Conservation (phyloP, 495 filamentous ascomycete genomes). For the Talaromyces ruber region DNA sequence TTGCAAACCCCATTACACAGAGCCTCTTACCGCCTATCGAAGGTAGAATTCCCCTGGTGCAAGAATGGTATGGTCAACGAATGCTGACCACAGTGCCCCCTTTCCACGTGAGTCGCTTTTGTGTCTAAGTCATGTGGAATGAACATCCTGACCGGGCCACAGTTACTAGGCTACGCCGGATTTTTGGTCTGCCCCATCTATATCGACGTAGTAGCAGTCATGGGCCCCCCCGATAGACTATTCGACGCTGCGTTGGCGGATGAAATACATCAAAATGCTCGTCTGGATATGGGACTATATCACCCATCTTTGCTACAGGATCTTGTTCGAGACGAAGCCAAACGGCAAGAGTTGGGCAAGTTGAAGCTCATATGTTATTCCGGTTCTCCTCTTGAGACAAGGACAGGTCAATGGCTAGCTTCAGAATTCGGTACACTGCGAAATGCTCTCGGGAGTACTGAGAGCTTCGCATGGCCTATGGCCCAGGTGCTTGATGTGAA, state of each 20-base stretch:
- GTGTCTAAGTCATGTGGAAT: not conserved
- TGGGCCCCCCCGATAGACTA: not conserved
- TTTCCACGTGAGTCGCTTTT: conserved; percentile 7
- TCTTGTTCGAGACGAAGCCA: not conserved
- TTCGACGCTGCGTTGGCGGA: not conserved
- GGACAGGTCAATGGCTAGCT: not conserved
- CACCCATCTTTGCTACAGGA: conserved; percentile 3
- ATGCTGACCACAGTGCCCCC: conserved; percentile 4
- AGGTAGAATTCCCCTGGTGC: not conserved
- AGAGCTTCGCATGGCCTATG: not conserved
- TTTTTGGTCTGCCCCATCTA: conserved; percentile 1
- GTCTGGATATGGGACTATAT: not conserved
- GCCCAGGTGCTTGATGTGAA: not conserved
- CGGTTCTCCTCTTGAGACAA: conserved; percentile 1
- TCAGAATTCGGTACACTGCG: not conserved
- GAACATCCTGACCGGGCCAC: not conserved
- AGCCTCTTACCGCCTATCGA: not conserved
- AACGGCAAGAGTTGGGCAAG: conserved; percentile 2
- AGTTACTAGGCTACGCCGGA: conserved; percentile 4
- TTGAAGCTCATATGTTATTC: not conserved
- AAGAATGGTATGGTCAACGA: not conserved
- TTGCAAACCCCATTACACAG: not conserved
- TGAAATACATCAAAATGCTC: not conserved
- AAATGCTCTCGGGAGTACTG: conserved; percentile 1
- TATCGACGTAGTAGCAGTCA: not conserved